Evolutionary conservation across 192 early-diverging fungal species (phyloP), one percentile per base, ranked within the genome.

Genomic region (Powellomyces hirtus): DNA sequence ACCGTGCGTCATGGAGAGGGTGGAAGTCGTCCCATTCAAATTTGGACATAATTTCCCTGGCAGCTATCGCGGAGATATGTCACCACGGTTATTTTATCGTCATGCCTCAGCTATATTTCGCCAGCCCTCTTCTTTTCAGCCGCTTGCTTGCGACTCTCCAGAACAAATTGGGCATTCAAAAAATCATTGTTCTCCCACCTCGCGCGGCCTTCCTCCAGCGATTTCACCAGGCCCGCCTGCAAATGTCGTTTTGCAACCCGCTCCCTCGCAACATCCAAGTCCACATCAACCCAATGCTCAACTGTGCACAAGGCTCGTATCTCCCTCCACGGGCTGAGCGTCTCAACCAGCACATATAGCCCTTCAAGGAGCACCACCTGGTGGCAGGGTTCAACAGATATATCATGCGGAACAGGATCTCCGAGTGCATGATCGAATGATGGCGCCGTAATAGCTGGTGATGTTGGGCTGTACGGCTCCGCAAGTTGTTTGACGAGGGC

Each of bases 311-410:
- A 31, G 18, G 8, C 27, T 16, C 60, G 30, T 36, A 79, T 64
- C 3, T 70, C 52, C 30, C 29, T 35, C 85, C 85, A 86, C 24
- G 77, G 77, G n/a, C n/a, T n/a, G n/a, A n/a, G n/a, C 42, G 42
- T 36, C 4, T 68, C 53, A 34, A 51, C 44, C 29, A 77, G 61
- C 38, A 79, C 63, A 49, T 86, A 86, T 20, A 84, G 64, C 1
- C 85, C 85, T 67, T 86, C 85, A 27, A 81, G 31, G 14, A 86
- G 10, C n/a, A 86, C 66, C 22, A 86, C 68, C 2, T 74, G 68
- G 58, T 82, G 75, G 16, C 67, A 72, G 1, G 78, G 77, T 11
- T 18, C n/a, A 27, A 85, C 71, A 6, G 30, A 33, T 20, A 84
- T 75, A 22, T 58, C 76, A n/a, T 62, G 57, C 20, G 52, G 33